phyloP scores from a whole-genome alignment of 495 filamentous ascomycete genomes.

The Pyronema omphalodes region DNA sequence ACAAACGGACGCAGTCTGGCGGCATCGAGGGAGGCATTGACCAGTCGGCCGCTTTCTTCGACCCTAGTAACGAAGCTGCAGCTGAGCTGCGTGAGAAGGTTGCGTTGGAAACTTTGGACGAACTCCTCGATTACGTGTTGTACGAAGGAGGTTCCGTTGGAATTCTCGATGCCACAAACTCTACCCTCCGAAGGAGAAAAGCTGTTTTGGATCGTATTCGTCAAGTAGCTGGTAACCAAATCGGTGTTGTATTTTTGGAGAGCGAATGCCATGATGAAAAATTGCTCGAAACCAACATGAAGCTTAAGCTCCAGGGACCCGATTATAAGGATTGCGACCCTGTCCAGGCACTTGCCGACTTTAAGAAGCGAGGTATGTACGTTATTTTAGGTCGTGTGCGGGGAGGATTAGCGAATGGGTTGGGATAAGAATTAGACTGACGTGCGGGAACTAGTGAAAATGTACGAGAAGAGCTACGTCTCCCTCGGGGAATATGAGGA shows the following conservation, averaged over 20 bases:
- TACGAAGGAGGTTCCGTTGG: constrained; percentile 73
- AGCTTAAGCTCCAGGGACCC: constrained; percentile 75
- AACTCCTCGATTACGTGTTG: constrained; percentile 74
- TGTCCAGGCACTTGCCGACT: constrained; percentile 60
- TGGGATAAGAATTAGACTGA: background rate
- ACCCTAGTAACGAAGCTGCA: constrained; percentile 69
- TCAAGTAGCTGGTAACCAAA: constrained; percentile 58
- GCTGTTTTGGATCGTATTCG: constrained; percentile 68
- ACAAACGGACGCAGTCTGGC: constrained; percentile 10
- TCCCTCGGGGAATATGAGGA: constrained; percentile 87
- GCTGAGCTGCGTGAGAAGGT: constrained; percentile 75
- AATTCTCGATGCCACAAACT: constrained; percentile 83
- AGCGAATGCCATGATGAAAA: constrained; percentile 71
- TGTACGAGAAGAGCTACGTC: constrained; percentile 85
- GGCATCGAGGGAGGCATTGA: constrained; percentile 41
- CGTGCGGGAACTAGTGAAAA: constrained; percentile 36
- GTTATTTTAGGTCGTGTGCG: background rate
- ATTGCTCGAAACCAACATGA: constrained; percentile 91
- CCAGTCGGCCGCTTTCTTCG: constrained; percentile 86
- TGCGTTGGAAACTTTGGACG: constrained; percentile 79
- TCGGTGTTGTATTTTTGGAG: constrained; percentile 86
- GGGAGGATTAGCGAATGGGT: background rate
- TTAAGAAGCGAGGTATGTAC: constrained; percentile 48
- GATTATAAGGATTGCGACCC: constrained; percentile 93
- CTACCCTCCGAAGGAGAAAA: constrained; percentile 69